Evolutionary conservation across 2,329 filamentous ascomycete genomes (phyloP).

Genomic region (Fusarium circinatum): DNA sequence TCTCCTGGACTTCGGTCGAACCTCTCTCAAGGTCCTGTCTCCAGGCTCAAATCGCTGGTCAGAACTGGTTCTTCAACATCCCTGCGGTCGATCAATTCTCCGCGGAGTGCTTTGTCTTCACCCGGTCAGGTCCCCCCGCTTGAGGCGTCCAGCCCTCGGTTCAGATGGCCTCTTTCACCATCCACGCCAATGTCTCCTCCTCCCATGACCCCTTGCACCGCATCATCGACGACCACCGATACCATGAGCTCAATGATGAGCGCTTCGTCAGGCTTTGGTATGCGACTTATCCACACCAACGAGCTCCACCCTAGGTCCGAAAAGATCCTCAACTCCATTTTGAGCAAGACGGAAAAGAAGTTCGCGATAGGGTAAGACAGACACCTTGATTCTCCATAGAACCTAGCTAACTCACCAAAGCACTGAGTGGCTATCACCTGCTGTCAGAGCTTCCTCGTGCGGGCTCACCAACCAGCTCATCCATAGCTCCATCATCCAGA

Average conservation of each 20-base stretch:
- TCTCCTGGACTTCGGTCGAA: constrained; percentile 49
- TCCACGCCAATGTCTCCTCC: constrained; percentile 53
- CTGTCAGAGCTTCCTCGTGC: constrained; percentile 55
- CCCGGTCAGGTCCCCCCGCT: constrained; percentile 48
- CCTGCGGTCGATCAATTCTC: constrained; percentile 39
- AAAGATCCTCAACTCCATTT: constrained; percentile 57
- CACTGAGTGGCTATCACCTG: constrained; percentile 56
- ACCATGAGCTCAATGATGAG: constrained; percentile 44
- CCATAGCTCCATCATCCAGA: constrained; percentile 66
- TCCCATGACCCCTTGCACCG: constrained; percentile 61
- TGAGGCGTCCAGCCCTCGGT: constrained; percentile 42
- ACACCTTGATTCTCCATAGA: not conserved
- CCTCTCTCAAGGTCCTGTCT: constrained; percentile 47
- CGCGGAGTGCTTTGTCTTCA: constrained; percentile 44
- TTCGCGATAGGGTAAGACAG: constrained; percentile 51
- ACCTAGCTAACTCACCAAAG: constrained; percentile 42
- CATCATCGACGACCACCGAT: constrained; percentile 50
- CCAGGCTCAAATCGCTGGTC: constrained; percentile 48
- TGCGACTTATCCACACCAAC: constrained; percentile 62
- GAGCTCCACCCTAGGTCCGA: constrained; percentile 59
- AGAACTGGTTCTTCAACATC: constrained; percentile 41
- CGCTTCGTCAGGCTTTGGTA: constrained; percentile 55
- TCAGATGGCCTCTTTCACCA: constrained; percentile 51
- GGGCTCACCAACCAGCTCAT: constrained; percentile 64
- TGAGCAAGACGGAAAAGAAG: constrained; percentile 64